A percentile compares a stretch with the other conserved stretches of the same genome.
Conservation (phyloP, 805 yeast species). For the Sugiyamaella boreocaroliniensis region DNA sequence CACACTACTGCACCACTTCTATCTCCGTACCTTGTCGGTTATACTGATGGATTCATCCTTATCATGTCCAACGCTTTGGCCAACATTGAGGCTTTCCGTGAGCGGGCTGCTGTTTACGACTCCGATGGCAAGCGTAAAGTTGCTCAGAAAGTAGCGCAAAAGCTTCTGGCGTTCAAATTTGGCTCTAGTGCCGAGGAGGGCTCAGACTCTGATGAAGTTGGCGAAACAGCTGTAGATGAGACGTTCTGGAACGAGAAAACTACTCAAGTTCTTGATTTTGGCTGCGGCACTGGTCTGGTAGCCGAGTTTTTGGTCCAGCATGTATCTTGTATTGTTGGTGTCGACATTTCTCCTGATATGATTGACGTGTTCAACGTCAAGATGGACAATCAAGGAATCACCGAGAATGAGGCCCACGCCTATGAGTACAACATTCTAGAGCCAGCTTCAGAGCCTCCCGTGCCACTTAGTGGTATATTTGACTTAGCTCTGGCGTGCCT, state of each 20-base stretch:
- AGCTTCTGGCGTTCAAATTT: constrained; percentile 3
- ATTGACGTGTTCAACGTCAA: constrained; percentile 18
- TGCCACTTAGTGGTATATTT: constrained; percentile 11
- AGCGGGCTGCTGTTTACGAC: constrained; percentile 11
- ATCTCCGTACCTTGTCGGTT: background rate
- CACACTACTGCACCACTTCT: background rate
- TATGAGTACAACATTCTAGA: constrained; percentile 13
- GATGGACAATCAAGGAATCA: constrained; percentile 19
- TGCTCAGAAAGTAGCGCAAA: constrained; percentile 5
- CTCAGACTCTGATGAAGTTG: background rate
- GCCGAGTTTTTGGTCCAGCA: constrained; percentile 18
- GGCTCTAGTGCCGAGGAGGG: background rate
- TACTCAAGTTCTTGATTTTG: constrained; percentile 23
- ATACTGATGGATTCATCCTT: too few species aligned
- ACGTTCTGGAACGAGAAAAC: constrained; percentile 14
- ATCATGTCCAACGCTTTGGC: background rate
- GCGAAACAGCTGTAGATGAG: background rate
- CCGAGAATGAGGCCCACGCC: constrained; percentile 17
- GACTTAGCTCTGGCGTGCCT: constrained; percentile 22
- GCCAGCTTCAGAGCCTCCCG: background rate
- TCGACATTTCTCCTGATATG: constrained; percentile 23
- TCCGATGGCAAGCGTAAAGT: constrained; percentile 1
- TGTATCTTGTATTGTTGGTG: constrained; percentile 19
- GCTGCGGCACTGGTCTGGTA: constrained; percentile 24
- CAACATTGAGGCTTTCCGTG: constrained; percentile 4